These are phyloP conservation scores for Trichoderma virens DNA, from an alignment of 495 filamentous ascomycete genomes.

Conservation along the genomic window DNA sequence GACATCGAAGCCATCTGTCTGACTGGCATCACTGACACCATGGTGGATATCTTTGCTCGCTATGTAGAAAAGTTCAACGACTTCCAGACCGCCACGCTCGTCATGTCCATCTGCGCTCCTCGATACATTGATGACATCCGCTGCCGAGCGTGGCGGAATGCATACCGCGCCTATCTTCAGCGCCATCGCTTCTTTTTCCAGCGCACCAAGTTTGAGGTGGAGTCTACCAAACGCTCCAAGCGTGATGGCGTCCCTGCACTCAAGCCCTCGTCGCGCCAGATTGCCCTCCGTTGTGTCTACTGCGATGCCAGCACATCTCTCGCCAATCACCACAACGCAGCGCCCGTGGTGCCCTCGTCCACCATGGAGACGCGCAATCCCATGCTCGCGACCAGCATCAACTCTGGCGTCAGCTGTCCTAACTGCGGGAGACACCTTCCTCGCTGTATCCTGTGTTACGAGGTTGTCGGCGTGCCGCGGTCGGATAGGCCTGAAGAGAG, in stretches of 20 bases:
- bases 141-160: conserved; percentile 70
- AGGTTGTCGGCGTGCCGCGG: conserved; percentile 75
- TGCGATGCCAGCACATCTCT: conserved; percentile 53
- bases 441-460: conserved; percentile 79
- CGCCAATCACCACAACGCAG: conserved; percentile 24
- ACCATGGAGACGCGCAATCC: conserved; percentile 25
- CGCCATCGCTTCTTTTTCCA: conserved; percentile 43
- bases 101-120: conserved; percentile 73
- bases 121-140: conserved; percentile 72
- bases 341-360: conserved; percentile 13
- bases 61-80: conserved; percentile 85
- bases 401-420: conserved; percentile 61
- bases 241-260: conserved; percentile 57
- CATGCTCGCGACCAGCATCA: conserved; percentile 36
- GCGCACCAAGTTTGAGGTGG: conserved; percentile 57
- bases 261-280: conserved; percentile 60
- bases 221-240: conserved; percentile 48
- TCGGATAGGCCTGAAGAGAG: conserved; percentile 51
- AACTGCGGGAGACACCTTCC: conserved; percentile 82
- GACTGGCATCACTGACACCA: conserved; percentile 70
- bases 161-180: conserved; percentile 77
- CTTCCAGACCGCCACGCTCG: conserved; percentile 80
- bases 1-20: conserved; percentile 85
- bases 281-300: conserved; percentile 76
- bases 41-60: conserved; percentile 76